Evolutionary conservation across 495 filamentous ascomycete species (phyloP).

Genomic region (Neurospora africana): DNA sequence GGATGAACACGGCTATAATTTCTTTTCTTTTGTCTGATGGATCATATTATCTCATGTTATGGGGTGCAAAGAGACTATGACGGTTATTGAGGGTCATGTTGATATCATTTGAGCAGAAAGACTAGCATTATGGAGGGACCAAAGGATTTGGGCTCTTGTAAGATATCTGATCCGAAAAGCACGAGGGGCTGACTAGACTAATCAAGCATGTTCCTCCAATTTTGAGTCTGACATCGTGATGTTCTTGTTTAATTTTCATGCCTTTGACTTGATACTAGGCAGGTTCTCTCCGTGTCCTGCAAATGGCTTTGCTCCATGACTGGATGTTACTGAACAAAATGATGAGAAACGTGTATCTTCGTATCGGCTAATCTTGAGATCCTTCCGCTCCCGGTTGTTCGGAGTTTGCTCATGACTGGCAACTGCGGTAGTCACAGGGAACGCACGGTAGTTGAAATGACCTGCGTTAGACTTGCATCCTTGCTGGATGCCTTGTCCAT

Average conservation of each 20-base stretch:
- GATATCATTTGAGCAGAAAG: background rate
- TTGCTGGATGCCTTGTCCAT: background rate
- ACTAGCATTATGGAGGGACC: background rate
- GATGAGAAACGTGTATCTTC: background rate
- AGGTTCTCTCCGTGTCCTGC: background rate
- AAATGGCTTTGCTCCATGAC: background rate
- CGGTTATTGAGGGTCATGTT: background rate
- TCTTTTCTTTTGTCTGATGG: background rate
- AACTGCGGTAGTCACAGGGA: background rate
- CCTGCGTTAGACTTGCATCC: background rate
- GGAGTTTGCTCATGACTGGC: background rate
- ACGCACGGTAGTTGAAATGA: background rate
- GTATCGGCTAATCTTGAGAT: background rate
- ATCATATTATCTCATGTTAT: background rate
- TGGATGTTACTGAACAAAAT: background rate
- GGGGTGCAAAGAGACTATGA: background rate
- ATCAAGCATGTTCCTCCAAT: background rate
- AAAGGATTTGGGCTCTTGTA: background rate
- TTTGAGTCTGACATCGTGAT: background rate
- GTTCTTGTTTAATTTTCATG: background rate
- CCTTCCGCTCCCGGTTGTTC: background rate
- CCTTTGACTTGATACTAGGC: background rate
- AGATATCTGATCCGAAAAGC: background rate
- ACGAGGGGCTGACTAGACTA: background rate
- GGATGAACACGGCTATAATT: background rate